Evolutionary conservation across 352 stramenopile species (phyloP), one percentile per base, ranked within the genome.

Genomic region (Phytophthora brassicae): DNA sequence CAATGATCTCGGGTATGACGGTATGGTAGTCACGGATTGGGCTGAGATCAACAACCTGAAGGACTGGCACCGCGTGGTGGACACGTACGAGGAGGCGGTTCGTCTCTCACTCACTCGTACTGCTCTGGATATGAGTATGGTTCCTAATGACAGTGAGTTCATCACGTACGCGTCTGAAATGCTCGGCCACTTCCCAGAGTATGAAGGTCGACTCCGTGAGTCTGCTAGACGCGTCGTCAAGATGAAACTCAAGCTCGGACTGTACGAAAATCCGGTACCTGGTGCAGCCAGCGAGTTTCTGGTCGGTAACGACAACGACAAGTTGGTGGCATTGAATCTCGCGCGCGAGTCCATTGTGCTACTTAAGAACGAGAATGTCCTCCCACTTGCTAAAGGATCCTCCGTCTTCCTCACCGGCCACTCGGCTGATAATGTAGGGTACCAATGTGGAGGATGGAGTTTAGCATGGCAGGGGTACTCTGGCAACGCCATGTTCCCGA

Each of bases 121-220:
- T 5, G 77, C 74, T 26, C 70, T 98, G 6, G 92, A 98, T 52
- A 96, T 98, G 85, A 95, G 81, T 58, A 97, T 97, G 90, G 84
- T 94, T 23, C 72, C 72, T 2, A 75, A 75, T 33, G 56, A 76
- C 31, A 70, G 70, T 0, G 46, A 74, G 20, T 81, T 84, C 43
- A 79, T 92, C 42, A 75, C 83, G 14, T 67, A 77, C 28, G 64
- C 56, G 2, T 81, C 80, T 28, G 24, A 55, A n/a, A 75, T 88
- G 51, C 66, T 89, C 3, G 29, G 79, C 17, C 59, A 56, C 1
- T 68, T 69, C 26, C 71, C 74, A 0, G 64, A 69, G 17, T 70
- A 79, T 26, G 48, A 74, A 31, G 55, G 48, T 8, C 70, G 85
- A 2, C 56, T 95, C 20, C 68, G 79, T 14, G 66, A 72, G 12